phyloP scores from a whole-genome alignment of 257 asterid genomes.

The Solanum sejunctum region DNA sequence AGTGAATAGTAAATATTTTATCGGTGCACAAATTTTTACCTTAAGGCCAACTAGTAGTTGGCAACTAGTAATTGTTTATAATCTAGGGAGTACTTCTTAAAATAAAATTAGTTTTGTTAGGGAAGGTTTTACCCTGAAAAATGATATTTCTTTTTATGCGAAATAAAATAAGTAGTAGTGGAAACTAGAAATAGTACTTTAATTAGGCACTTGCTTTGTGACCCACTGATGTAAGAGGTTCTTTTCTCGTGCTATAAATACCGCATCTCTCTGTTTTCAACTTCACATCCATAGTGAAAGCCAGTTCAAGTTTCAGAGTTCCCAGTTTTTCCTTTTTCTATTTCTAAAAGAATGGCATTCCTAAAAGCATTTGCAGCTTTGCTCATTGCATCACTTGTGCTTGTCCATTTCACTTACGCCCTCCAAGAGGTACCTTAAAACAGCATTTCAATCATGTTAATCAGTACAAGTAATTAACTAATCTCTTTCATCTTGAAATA shows the following conservation, averaged over 20 bases:
- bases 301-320: background rate
- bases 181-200: background rate
- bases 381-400: conserved; percentile 1
- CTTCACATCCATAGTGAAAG: background rate
- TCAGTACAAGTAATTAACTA: background rate
- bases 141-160: too few species aligned
- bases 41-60: too few species aligned
- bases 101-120: background rate
- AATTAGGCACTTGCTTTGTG: background rate
- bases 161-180: background rate
- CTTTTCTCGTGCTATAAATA: background rate
- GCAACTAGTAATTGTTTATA: background rate
- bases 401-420: conserved; percentile 10
- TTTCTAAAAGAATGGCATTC: background rate
- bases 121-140: background rate
- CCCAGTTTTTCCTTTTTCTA: background rate
- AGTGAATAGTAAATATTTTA: too few species aligned
- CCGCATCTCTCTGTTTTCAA: background rate
- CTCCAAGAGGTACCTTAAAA: background rate
- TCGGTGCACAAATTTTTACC: too few species aligned
- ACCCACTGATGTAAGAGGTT: background rate
- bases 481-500: background rate
- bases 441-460: background rate
- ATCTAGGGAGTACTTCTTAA: background rate
- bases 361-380: background rate